These are phyloP conservation scores for Pseudonectria foliicola DNA, from an alignment of 2,329 filamentous ascomycete genomes.

Conservation along the genomic window DNA sequence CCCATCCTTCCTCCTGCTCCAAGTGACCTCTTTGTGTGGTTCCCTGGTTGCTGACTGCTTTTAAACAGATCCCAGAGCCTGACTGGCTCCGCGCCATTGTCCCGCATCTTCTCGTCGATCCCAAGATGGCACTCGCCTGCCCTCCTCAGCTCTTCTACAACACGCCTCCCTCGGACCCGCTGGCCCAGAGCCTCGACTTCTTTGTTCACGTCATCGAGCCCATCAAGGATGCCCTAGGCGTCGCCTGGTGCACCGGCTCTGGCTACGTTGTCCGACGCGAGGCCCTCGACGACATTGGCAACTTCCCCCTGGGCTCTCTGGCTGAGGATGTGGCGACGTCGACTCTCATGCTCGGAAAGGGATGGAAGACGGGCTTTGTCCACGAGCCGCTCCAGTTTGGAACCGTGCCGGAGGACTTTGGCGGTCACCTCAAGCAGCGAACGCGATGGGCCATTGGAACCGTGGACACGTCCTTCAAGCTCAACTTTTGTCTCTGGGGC, in stretches of 20 bases:
- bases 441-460: slow-evolving; percentile 50
- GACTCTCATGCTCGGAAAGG: slow-evolving; percentile 49
- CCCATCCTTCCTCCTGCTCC: not conserved
- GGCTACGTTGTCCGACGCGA: slow-evolving; percentile 53
- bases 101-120: slow-evolving; percentile 52
- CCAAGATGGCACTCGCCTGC: slow-evolving; percentile 51
- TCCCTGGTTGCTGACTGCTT: not conserved
- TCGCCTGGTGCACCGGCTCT: slow-evolving; percentile 59
- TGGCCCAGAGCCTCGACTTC: slow-evolving; percentile 50
- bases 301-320: slow-evolving; percentile 52
- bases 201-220: slow-evolving; percentile 49
- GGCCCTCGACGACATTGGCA: slow-evolving; percentile 54
- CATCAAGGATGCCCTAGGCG: slow-evolving; percentile 43
- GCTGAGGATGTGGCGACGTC: slow-evolving; percentile 56
- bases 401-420: slow-evolving; percentile 50
- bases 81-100: slow-evolving; percentile 52
- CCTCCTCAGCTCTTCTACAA: slow-evolving; percentile 59
- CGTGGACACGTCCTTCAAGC: slow-evolving; percentile 52
- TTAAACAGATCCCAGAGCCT: slow-evolving; percentile 48
- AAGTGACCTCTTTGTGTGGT: not conserved
- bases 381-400: slow-evolving; percentile 55
- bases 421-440: slow-evolving; percentile 49
- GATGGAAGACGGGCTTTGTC: slow-evolving; percentile 56
- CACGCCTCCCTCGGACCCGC: slow-evolving; percentile 49
- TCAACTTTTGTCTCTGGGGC: slow-evolving; percentile 53